Conservation (phyloP, 106 monocot genomes). For the Platanthera guangdongensis region DNA sequence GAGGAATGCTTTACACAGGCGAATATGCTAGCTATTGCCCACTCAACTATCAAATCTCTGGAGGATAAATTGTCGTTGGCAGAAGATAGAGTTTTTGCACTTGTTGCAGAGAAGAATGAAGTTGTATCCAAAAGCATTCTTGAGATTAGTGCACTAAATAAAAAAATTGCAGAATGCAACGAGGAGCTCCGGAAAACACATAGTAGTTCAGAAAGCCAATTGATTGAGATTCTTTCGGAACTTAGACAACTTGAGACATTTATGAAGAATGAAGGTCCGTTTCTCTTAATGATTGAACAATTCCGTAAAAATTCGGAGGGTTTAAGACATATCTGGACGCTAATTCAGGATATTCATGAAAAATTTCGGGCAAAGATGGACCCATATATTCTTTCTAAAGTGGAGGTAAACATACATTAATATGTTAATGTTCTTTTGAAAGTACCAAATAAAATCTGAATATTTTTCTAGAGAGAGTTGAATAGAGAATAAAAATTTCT, state of each 20-base stretch:
- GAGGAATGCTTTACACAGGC: conserved; percentile 36
- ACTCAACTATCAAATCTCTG: conserved; percentile 39
- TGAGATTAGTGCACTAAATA: conserved; percentile 48
- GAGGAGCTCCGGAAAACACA: conserved; percentile 53
- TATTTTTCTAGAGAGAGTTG: too few relatives aligned
- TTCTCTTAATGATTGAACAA: conserved; percentile 40
- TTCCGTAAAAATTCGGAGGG: conserved; percentile 36
- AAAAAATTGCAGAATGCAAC: conserved; percentile 45
- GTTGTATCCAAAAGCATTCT: conserved; percentile 31
- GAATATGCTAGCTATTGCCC: conserved; percentile 44
- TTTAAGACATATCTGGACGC: conserved; percentile 40
- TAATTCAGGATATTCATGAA: conserved; percentile 57
- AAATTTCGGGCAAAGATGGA: conserved; percentile 33
- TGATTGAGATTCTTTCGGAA: conserved; percentile 31
- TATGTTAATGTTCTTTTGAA: conserved; percentile 1
- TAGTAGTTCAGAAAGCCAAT: conserved; percentile 37
- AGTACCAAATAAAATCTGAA: too few relatives aligned
- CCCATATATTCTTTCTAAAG: conserved; percentile 15
- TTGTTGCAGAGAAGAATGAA: conserved; percentile 54
- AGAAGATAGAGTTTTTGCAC: conserved; percentile 32
- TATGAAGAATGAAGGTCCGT: conserved; percentile 41
- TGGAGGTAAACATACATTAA: conserved; percentile 33
- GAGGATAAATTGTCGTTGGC: conserved; percentile 41
- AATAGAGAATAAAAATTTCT: too few relatives aligned
- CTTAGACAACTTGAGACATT: conserved; percentile 44